Percentiles rank a stretch among this genome's conserved stretches.
phyloP scores from a whole-genome alignment of 2,329 filamentous ascomycete genomes.

The Juglanconis sp. region DNA sequence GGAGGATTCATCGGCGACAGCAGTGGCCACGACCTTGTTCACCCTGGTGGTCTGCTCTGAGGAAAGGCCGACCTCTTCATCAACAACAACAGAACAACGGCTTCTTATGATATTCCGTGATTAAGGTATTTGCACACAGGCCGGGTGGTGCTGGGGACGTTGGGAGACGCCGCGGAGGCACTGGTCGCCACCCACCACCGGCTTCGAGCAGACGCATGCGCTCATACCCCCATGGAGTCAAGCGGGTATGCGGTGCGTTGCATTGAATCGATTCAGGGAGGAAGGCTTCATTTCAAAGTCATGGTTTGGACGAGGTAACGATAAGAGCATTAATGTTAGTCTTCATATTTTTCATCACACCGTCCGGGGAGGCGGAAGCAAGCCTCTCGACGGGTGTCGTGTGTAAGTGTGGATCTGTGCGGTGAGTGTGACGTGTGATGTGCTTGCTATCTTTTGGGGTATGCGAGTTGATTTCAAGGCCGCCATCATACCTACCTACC shows the following conservation, averaged over 20 bases:
- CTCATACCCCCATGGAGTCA: neutral
- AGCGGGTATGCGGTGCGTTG: neutral
- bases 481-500: too few species aligned
- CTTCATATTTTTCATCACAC: neutral
- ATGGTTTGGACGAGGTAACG: conserved; percentile 2
- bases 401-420: too few species aligned
- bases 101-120: neutral
- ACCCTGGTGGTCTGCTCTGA: neutral
- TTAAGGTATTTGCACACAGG: neutral
- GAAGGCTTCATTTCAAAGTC: neutral
- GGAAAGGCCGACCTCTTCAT: neutral
- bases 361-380: too few species aligned
- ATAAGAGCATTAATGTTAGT: conserved; percentile 7
- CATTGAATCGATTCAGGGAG: neutral
- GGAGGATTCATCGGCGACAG: neutral
- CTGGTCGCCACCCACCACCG: neutral
- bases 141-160: neutral
- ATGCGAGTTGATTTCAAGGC: too few species aligned
- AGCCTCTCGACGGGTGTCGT: too few species aligned
- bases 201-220: neutral
- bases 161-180: neutral
- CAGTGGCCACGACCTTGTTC: neutral
- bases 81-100: neutral
- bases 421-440: too few species aligned
- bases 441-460: too few species aligned